phyloP scores from a whole-genome alignment of 352 stramenopile genomes.

The Pythium sp. region DNA sequence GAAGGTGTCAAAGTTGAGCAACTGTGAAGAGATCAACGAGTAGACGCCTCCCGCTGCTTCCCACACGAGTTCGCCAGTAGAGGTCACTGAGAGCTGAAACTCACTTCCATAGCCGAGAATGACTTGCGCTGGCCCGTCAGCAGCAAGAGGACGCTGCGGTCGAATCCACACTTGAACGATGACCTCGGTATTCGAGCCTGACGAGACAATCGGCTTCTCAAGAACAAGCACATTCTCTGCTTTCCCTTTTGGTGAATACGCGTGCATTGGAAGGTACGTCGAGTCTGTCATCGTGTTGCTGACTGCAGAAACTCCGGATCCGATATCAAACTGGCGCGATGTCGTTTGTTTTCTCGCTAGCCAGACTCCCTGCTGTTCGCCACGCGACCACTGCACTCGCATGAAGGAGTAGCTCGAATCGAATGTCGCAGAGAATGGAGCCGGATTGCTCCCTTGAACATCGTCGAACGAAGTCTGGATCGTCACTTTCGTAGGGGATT shows the following conservation, averaged over 20 bases:
- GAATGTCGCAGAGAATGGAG: constrained; percentile 65
- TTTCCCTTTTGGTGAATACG: constrained; percentile 59
- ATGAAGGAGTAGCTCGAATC: constrained; percentile 65
- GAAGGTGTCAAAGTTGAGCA: constrained; percentile 48
- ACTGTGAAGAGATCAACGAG: constrained; percentile 31
- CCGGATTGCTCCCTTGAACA: constrained; percentile 66
- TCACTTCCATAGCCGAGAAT: constrained; percentile 61
- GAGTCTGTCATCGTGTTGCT: constrained; percentile 60
- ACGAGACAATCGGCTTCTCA: constrained; percentile 59
- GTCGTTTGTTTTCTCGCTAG: constrained; percentile 47
- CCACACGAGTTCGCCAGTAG: constrained; percentile 47
- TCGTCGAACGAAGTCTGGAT: constrained; percentile 29
- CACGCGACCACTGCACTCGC: constrained; percentile 76
- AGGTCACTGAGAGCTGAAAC: constrained; percentile 48
- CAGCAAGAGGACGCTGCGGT: constrained; percentile 17
- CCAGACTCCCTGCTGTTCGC: constrained; percentile 81
- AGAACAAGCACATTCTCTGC: constrained; percentile 49
- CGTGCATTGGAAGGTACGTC: constrained; percentile 35
- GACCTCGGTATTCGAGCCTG: constrained; percentile 47
- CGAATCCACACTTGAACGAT: constrained; percentile 72
- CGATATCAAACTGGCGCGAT: constrained; percentile 36
- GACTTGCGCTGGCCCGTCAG: constrained; percentile 33
- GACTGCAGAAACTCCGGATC: constrained; percentile 26
- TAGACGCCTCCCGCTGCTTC: constrained; percentile 38
- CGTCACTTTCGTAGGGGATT: constrained; percentile 38